Evolutionary conservation across 163 green algal species (phyloP).

Genomic region (Scenedesmus sp.): DNA sequence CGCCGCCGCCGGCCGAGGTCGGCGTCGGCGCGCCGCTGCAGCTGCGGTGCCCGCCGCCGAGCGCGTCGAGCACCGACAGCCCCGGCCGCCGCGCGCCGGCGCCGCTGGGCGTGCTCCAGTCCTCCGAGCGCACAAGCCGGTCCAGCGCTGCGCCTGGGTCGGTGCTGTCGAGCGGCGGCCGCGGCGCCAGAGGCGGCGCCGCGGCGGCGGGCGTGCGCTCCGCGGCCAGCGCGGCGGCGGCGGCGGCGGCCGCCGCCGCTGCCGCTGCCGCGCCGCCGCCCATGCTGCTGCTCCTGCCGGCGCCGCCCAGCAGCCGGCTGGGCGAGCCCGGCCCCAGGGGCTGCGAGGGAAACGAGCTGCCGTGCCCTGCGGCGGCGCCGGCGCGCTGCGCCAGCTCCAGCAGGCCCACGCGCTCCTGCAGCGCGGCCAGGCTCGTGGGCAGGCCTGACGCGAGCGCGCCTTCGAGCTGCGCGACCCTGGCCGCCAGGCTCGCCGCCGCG

Average conservation of each 20-base stretch:
- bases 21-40: constrained; percentile 11
- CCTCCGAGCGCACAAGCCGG: too few relatives aligned
- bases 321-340: not conserved
- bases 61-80: not conserved
- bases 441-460: not conserved
- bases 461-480: constrained; percentile 5
- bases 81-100: too few relatives aligned
- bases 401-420: constrained; percentile 14
- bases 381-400: constrained; percentile 25
- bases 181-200: too few relatives aligned
- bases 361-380: not conserved
- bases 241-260: not conserved
- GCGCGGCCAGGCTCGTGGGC: not conserved
- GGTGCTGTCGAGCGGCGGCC: too few relatives aligned
- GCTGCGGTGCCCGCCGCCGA: not conserved
- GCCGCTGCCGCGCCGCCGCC: not conserved
- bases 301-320: not conserved
- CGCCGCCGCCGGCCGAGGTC: not conserved
- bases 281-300: constrained; percentile 10
- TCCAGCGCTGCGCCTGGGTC: too few relatives aligned
- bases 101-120: too few relatives aligned
- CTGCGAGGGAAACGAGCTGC: not conserved
- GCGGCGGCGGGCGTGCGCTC: too few relatives aligned
- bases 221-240: too few relatives aligned
- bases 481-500: too few relatives aligned